phyloP scores from a whole-genome alignment of 2,329 filamentous ascomycete species.

The Fusarium sp. region DNA sequence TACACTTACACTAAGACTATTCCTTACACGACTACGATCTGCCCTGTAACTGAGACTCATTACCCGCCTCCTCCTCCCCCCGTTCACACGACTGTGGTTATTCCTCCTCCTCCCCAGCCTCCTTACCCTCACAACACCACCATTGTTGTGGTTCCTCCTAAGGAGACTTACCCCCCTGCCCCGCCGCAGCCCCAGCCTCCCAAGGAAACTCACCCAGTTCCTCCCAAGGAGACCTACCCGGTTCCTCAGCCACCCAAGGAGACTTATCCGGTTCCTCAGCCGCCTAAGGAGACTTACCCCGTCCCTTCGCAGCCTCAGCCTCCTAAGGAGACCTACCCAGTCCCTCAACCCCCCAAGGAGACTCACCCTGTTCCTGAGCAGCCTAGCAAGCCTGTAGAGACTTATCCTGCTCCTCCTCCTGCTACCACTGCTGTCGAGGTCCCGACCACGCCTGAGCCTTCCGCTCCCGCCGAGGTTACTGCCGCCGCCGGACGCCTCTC shows the following conservation, averaged over 20 bases:
- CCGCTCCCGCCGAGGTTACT: neutral
- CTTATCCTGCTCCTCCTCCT: slow-evolving; percentile 18
- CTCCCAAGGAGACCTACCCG: slow-evolving; percentile 26
- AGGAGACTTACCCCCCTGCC: too few relatives aligned
- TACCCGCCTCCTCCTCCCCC: too few relatives aligned
- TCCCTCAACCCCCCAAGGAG: slow-evolving; percentile 16
- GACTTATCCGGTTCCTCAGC: too few relatives aligned
- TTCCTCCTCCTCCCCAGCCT: too few relatives aligned
- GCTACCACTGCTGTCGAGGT: slow-evolving; percentile 13
- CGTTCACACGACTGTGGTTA: too few relatives aligned
- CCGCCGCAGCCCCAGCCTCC: too few relatives aligned
- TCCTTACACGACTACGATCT: too few relatives aligned
- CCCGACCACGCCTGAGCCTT: neutral
- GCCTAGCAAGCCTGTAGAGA: slow-evolving; percentile 15
- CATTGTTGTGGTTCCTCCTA: too few relatives aligned
- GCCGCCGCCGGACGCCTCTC: slow-evolving; percentile 27
- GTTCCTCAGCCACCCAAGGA: neutral
- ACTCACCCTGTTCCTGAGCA: slow-evolving; percentile 21
- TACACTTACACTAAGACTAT: too few relatives aligned
- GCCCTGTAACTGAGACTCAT: too few relatives aligned
- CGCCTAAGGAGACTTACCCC: neutral
- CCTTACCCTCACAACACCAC: too few relatives aligned
- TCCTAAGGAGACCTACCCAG: slow-evolving; percentile 16
- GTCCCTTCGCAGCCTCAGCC: neutral
- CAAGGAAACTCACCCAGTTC: neutral